phyloP scores from a whole-genome alignment of 805 yeast species.

The Nematodospora valgi region DNA sequence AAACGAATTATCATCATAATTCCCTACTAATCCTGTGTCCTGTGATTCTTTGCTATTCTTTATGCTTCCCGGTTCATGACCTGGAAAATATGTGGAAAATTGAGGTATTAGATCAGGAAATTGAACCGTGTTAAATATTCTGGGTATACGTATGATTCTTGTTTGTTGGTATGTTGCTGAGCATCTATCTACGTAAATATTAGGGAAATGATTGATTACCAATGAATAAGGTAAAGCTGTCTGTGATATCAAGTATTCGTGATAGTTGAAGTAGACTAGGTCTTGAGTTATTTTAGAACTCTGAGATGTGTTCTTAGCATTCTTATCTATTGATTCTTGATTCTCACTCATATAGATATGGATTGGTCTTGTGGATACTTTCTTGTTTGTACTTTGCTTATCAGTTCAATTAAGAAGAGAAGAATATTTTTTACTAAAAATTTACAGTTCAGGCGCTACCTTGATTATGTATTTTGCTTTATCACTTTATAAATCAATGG shows the following conservation, averaged over 20 bases:
- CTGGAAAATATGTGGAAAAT: constrained; percentile 56
- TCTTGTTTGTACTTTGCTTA: no score
- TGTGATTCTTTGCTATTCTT: no score
- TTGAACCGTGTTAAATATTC: constrained; percentile 34
- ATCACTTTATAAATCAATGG: no score
- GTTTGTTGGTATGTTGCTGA: constrained; percentile 34
- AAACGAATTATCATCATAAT: constrained; percentile 39
- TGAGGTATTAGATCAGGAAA: constrained; percentile 46
- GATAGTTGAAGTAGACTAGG: constrained; percentile 58
- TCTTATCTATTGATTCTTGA: no score
- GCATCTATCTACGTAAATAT: constrained; percentile 38
- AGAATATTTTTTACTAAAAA: no score
- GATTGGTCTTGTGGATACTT: no score
- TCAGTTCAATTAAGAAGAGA: no score
- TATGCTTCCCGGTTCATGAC: constrained; percentile 60
- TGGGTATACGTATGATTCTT: constrained; percentile 64
- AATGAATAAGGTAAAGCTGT: constrained; percentile 27
- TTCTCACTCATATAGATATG: no score
- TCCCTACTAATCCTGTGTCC: constrained; percentile 25
- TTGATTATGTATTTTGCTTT: no score
- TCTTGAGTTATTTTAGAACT: background rate
- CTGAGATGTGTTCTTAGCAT: no score
- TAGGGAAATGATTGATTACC: constrained; percentile 67
- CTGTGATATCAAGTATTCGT: constrained; percentile 45
- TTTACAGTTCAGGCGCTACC: no score